Conservation (phyloP, 192 early-diverging fungal genomes). For the Entomortierella parvispora region DNA sequence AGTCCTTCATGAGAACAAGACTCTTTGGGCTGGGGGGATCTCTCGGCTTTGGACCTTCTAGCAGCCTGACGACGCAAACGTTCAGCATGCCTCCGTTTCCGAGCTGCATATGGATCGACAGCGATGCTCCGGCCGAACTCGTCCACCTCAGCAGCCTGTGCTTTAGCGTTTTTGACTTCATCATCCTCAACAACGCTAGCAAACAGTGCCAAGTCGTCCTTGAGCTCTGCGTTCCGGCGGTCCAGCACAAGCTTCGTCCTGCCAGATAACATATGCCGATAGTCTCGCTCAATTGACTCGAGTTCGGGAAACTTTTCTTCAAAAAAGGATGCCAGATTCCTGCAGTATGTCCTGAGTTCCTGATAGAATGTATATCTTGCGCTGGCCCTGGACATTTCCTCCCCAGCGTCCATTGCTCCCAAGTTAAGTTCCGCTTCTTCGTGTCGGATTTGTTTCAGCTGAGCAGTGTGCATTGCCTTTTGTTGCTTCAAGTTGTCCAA, state of each 20-base stretch:
- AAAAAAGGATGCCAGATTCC: slow-evolving; percentile 62
- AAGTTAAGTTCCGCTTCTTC: slow-evolving; percentile 37
- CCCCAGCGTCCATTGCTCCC: slow-evolving; percentile 43
- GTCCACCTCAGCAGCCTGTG: slow-evolving; percentile 30
- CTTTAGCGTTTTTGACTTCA: background rate
- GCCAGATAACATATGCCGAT: slow-evolving; percentile 40
- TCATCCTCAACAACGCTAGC: slow-evolving; percentile 42
- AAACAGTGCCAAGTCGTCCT: slow-evolving; percentile 57
- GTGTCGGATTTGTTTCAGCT: slow-evolving; percentile 51
- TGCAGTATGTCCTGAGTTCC: slow-evolving; percentile 54
- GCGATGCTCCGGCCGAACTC: slow-evolving; percentile 57
- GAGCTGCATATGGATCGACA: slow-evolving; percentile 30
- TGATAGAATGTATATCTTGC: slow-evolving; percentile 65
- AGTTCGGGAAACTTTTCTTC: slow-evolving; percentile 67
- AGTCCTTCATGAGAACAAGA: slow-evolving; percentile 42
- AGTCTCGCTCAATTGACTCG: slow-evolving; percentile 61
- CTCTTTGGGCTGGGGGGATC: slow-evolving; percentile 7
- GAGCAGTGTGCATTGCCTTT: slow-evolving; percentile 41
- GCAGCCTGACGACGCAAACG: slow-evolving; percentile 17
- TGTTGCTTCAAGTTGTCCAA: slow-evolving; percentile 34
- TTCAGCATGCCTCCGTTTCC: slow-evolving; percentile 39
- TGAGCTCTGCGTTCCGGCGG: slow-evolving; percentile 45
- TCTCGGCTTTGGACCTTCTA: background rate
- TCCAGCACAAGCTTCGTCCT: slow-evolving; percentile 40
- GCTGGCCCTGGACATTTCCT: slow-evolving; percentile 50